These are phyloP conservation scores for Globisporangium solare DNA, from an alignment of 352 stramenopile species.

Conservation along the genomic window DNA sequence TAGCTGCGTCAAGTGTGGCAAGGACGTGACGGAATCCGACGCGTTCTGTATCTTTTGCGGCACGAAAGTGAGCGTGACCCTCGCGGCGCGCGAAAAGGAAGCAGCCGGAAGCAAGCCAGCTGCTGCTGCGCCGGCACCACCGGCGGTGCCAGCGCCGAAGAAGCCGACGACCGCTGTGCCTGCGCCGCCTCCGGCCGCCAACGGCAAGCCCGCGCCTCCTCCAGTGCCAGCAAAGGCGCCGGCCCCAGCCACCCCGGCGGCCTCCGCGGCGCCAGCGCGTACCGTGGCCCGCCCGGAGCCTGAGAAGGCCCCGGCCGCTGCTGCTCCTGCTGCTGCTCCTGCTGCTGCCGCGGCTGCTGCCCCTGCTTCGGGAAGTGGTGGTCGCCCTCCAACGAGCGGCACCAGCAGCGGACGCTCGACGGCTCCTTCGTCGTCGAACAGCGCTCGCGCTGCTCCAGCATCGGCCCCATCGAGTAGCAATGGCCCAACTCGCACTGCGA, in stretches of 20 bases:
- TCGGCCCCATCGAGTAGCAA: constrained; percentile 16
- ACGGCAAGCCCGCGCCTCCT: constrained; percentile 9
- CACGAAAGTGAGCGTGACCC: constrained; percentile 72
- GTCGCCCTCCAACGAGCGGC: constrained; percentile 3
- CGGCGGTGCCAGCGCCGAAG: constrained; percentile 2
- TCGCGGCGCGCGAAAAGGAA: constrained; percentile 45
- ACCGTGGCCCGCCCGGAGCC: constrained; percentile 11
- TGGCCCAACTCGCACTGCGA: constrained; percentile 12
- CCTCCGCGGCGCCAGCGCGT: not conserved
- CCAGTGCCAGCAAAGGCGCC: not conserved
- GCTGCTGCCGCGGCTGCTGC: constrained; percentile 7
- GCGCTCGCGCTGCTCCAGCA: constrained; percentile 21
- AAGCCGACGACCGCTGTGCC: constrained; percentile 10
- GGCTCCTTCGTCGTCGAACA: constrained; percentile 18
- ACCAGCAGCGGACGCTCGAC: constrained; percentile 3
- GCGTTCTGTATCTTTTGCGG: constrained; percentile 87
- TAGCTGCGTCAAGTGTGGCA: constrained; percentile 71
- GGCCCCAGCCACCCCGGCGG: too few species aligned
- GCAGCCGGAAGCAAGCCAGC: constrained; percentile 17
- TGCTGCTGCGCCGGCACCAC: constrained; percentile 7
- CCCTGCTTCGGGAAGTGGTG: constrained; percentile 1
- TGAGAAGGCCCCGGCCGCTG: constrained; percentile 10
- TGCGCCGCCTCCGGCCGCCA: constrained; percentile 17
- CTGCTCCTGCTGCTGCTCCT: constrained; percentile 11
- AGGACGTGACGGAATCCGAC: constrained; percentile 66